Evolutionary conservation across 768 basidiomycete species (phyloP), one percentile per base, ranked within the genome.

Genomic region (Naematelia encephala): DNA sequence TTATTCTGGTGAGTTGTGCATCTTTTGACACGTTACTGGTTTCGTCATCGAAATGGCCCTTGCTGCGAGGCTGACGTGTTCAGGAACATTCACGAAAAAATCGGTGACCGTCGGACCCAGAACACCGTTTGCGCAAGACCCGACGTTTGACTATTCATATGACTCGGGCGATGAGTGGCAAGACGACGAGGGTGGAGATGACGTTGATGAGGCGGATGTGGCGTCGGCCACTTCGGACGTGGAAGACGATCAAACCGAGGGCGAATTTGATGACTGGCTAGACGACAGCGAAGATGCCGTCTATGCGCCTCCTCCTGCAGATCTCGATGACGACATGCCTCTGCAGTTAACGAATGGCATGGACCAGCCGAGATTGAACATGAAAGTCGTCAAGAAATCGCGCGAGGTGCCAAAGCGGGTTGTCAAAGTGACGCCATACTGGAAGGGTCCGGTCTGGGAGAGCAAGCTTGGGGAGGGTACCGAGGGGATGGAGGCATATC

Each of bases 141-240:
- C 87, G 0, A 82, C 84, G 12, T 82, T 89, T 54, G 91, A 98
- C 77, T 99, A 98, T 74, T 83, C 84, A 3, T 90, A 93, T 70
- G 93, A 99, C 78, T 92, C 90, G 52, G 94, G 90, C 13, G 91
- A 87, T 67, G 96, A 98, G 67, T 98, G 96, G 96, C 90, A 91
- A 62, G 89, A 88, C 57, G 91, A 92, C 72, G 85, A 86, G 21
- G 82, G 80, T 12, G 84, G 82, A 2, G 90, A 86, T 48, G 76
- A 78, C 52, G 68, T 77, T 28, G 72, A 73, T 57, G 71, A 68
- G 22, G 90, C 87, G 51, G 89, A 89, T 50, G 87, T 89, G 55
- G 67, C 64, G 25, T 56, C 53, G 10, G 63, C 57, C 19, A 69
- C 63, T 23, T 70, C 69, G n/a, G 77, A 75, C 5, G 74, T 70